Evolutionary conservation across 1,139 yeast species (phyloP).

Genomic region (Blastobotrys elegans): DNA sequence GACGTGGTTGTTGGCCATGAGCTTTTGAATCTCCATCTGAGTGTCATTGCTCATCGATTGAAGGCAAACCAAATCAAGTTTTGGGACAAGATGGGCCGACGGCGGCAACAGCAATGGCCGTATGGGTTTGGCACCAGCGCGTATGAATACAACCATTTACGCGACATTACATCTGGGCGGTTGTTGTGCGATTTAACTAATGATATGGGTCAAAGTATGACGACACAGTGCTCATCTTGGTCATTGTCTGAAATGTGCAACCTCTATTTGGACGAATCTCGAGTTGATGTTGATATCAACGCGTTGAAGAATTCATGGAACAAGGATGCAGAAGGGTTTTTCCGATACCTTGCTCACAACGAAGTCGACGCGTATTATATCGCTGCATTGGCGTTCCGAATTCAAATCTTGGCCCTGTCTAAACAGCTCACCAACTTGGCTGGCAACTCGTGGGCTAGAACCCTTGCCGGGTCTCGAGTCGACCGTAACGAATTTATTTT

Average conservation of each 20-base stretch:
- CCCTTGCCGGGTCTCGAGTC: constrained; percentile 91
- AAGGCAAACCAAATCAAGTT: constrained; percentile 59
- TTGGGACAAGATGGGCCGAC: constrained; percentile 84
- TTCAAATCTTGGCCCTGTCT: constrained; percentile 82
- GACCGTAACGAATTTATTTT: constrained; percentile 93
- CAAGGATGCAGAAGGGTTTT: constrained; percentile 61
- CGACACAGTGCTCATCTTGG: constrained; percentile 95
- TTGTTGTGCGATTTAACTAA: constrained; percentile 88
- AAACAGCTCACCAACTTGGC: constrained; percentile 91
- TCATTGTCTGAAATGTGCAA: constrained; percentile 87
- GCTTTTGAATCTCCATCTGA: constrained; percentile 71
- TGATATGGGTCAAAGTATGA: constrained; percentile 90
- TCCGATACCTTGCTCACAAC: constrained; percentile 70
- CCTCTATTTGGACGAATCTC: constrained; percentile 57
- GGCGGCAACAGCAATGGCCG: constrained; percentile 68
- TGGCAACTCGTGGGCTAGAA: constrained; percentile 97
- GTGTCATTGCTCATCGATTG: constrained; percentile 78
- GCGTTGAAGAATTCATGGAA: constrained; percentile 48
- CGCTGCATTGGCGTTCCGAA: constrained; percentile 72
- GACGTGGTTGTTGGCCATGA: constrained; percentile 89
- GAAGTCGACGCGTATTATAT: constrained; percentile 57
- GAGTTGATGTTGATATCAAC: constrained; percentile 70
- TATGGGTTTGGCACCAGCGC: constrained; percentile 46
- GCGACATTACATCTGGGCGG: constrained; percentile 80
- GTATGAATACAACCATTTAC: constrained; percentile 40